Evolutionary conservation across 139 green algal genomes (phyloP), one percentile per base, ranked within the genome.

Genomic region (Volvox africanus): DNA sequence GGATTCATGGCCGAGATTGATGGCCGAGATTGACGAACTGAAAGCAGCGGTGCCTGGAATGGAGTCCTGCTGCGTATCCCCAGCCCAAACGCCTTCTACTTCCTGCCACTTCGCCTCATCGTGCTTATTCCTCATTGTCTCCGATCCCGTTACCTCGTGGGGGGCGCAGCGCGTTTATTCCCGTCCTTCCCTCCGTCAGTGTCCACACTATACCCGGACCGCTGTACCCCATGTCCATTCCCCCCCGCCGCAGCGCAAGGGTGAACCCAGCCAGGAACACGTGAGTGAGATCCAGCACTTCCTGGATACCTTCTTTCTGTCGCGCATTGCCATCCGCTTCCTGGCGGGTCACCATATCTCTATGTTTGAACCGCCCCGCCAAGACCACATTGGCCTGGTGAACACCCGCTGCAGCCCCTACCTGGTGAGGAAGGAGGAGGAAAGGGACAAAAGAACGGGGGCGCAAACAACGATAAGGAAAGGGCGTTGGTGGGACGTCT

Each of bases 321-420:
- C 93, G 28, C 96, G 98, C 81, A 99, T 99, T 69, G 98, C 98
- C 83, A 99, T 99, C 65, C 98, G 98, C 81, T 99, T 99, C 92
- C 95, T 99, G 96, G 86, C 92, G 44, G 97, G 95, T n/a, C 97
- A 99, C 93, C 98, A 99, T 92, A 97, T 99, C 76, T 95, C 96
- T 26, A 92, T 99, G 82, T 97, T 98, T 88, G 95, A 98, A 75
- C 94, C 96, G 62, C 89, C 93, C 21, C 93, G 93, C 81, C 83
- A 94, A 0, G 89, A 96, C 61, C 93, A 97, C 82, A 98, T 98
- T 77, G 98, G 98, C 69, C 92, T 99, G 30, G 98, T 99, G 85
- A 95, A 95, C 94, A 99, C 97, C 17, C 95, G 95, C 80, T 98
- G 96, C 93, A 95, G 89, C 61, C 96, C 96, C 0, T 88, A 92